A percentile compares a stretch with the other conserved stretches of the same genome.
These are phyloP conservation scores for Penicillium herquei DNA, from an alignment of 495 filamentous ascomycete genomes.

Conservation along the genomic window DNA sequence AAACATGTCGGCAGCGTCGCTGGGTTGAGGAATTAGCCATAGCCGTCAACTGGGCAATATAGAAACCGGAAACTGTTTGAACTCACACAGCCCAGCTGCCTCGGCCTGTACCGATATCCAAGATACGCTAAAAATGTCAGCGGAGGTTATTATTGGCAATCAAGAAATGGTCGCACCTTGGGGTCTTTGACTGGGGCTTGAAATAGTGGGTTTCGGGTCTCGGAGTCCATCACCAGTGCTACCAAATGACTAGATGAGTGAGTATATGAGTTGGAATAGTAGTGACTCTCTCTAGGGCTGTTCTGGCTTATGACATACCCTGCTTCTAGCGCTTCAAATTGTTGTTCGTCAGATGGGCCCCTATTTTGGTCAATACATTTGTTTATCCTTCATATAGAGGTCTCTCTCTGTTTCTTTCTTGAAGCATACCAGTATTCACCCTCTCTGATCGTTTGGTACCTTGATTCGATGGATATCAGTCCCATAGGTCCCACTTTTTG, in stretches of 20 bases:
- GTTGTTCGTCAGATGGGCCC: slow-evolving; percentile 23
- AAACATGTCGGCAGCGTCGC: slow-evolving; percentile 9
- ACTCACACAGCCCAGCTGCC: slow-evolving; percentile 12
- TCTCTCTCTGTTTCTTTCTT: neutral
- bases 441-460: slow-evolving; percentile 6
- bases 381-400: neutral
- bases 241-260: slow-evolving; percentile 5
- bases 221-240: slow-evolving; percentile 2
- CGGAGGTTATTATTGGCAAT: no score
- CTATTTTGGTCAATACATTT: neutral
- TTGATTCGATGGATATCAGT: neutral
- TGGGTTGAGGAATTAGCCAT: neutral
- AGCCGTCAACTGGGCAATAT: neutral
- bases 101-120: slow-evolving; percentile 14
- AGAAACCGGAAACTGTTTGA: neutral
- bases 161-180: neutral
- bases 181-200: slow-evolving; percentile 3
- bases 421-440: slow-evolving; percentile 4
- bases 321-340: slow-evolving; percentile 22
- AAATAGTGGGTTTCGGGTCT: slow-evolving; percentile 9
- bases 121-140: neutral
- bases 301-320: neutral
- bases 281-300: neutral
- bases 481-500: no score
- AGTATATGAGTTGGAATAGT: neutral